phyloP scores from a whole-genome alignment of 352 stramenopile genomes.

The Pelagophyceae sp. region DNA sequence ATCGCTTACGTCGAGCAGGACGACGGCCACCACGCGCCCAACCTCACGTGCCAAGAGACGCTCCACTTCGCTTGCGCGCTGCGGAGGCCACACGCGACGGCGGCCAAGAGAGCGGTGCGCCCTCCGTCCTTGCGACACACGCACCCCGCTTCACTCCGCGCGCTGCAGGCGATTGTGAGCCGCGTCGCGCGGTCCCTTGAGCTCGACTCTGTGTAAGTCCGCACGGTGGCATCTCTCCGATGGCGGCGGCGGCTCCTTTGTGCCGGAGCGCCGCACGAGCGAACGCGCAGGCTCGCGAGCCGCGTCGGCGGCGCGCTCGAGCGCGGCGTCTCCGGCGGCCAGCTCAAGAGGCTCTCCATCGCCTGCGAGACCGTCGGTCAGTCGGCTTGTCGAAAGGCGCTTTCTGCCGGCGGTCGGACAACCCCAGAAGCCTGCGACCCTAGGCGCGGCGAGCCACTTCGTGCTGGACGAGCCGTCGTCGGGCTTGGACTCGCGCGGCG shows the following conservation, averaged over 20 bases:
- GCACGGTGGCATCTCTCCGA: too few species aligned
- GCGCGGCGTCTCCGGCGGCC: background rate
- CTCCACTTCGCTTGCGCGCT: background rate
- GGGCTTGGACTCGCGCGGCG: conserved; percentile 52
- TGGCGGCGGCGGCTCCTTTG: too few species aligned
- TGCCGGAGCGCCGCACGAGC: too few species aligned
- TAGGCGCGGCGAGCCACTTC: conserved; percentile 65
- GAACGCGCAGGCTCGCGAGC: too few species aligned
- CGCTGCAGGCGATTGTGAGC: background rate
- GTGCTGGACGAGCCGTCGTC: conserved; percentile 72
- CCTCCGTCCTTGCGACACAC: too few species aligned
- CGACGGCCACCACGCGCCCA: background rate
- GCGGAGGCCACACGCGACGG: background rate
- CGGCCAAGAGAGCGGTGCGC: background rate
- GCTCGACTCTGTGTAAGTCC: background rate
- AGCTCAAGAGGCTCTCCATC: conserved; percentile 76
- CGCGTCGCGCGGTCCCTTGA: background rate
- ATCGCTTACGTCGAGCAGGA: background rate
- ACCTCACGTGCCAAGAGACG: background rate
- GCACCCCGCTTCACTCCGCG: too few species aligned
- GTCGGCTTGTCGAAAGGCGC: too few species aligned
- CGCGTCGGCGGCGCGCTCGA: background rate
- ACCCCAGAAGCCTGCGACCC: too few species aligned
- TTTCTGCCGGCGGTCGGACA: too few species aligned
- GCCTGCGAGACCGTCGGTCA: conserved; percentile 66